These are phyloP conservation scores for Naganishia antarctica DNA, from an alignment of 768 basidiomycete genomes.

Conservation along the genomic window DNA sequence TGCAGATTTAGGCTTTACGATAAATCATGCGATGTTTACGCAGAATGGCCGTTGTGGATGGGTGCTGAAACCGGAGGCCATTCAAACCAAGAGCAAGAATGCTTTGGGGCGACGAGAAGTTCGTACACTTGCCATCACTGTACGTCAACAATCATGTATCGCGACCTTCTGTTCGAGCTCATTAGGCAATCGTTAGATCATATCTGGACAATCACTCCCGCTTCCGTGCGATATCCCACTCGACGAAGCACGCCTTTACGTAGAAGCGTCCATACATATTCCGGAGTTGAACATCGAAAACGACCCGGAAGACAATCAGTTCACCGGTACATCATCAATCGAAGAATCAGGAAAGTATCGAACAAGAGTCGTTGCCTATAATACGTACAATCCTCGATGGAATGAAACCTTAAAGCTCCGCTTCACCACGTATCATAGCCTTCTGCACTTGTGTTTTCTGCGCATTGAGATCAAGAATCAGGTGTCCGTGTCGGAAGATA, in stretches of 20 bases:
- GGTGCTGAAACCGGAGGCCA: conserved; percentile 76
- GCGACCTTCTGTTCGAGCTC: not conserved
- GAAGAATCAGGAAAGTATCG: conserved; percentile 35
- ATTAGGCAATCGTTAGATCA: conserved; percentile 52
- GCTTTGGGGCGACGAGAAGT: conserved; percentile 56
- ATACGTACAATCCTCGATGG: conserved; percentile 92
- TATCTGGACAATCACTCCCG: conserved; percentile 88
- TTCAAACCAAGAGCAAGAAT: conserved; percentile 64
- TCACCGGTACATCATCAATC: conserved; percentile 21
- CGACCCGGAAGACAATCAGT: not conserved
- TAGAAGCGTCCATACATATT: conserved; percentile 71
- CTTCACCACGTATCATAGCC: conserved; percentile 55
- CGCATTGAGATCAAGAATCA: conserved; percentile 69
- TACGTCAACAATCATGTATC: conserved; percentile 41
- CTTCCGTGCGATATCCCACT: conserved; percentile 59
- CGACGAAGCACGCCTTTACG: conserved; percentile 54
- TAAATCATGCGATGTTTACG: conserved; percentile 94
- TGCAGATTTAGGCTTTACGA: conserved; percentile 78
- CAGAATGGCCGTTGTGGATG: conserved; percentile 83
- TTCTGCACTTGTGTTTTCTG: conserved; percentile 80
- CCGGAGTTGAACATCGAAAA: conserved; percentile 53
- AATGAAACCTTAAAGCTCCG: conserved; percentile 64
- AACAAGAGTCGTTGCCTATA: conserved; percentile 69
- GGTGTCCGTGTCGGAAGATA: conserved; percentile 57
- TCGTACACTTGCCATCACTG: conserved; percentile 64